Conservation (phyloP, 2,329 filamentous ascomycete species). For the Arthrinium phaeospermum region DNA sequence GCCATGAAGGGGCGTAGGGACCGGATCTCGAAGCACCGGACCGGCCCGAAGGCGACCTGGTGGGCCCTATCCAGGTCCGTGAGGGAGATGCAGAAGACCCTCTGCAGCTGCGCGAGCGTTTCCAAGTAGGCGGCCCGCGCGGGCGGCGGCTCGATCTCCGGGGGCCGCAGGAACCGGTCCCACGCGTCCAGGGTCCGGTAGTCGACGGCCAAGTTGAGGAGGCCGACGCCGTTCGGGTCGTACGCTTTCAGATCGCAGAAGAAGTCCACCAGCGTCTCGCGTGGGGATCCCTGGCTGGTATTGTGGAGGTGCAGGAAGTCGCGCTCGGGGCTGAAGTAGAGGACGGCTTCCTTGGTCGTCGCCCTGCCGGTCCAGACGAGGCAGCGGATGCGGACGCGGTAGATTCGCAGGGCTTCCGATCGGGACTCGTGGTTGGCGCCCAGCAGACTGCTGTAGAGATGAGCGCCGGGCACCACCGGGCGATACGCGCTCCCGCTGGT, state of each 20-base stretch:
- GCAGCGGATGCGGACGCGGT: not conserved
- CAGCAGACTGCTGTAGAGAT: not conserved
- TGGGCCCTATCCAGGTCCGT: not conserved
- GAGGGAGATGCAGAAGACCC: not conserved
- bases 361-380: not conserved
- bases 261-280: not conserved
- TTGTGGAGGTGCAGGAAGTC: not conserved
- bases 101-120: not conserved
- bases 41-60: not conserved
- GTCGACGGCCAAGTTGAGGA: not conserved
- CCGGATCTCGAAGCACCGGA: too few relatives aligned
- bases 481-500: not conserved
- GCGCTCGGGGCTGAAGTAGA: not conserved
- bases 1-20: not conserved
- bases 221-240: not conserved
- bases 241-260: not conserved
- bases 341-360: not conserved
- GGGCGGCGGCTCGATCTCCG: not conserved
- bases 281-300: not conserved
- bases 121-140: not conserved
- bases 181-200: too few relatives aligned
- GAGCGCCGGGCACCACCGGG: not conserved
- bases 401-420: not conserved
- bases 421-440: not conserved
- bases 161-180: too few relatives aligned